Conservation (phyloP, 1,284 basidiomycete genomes). For the Trametes versicolor region DNA sequence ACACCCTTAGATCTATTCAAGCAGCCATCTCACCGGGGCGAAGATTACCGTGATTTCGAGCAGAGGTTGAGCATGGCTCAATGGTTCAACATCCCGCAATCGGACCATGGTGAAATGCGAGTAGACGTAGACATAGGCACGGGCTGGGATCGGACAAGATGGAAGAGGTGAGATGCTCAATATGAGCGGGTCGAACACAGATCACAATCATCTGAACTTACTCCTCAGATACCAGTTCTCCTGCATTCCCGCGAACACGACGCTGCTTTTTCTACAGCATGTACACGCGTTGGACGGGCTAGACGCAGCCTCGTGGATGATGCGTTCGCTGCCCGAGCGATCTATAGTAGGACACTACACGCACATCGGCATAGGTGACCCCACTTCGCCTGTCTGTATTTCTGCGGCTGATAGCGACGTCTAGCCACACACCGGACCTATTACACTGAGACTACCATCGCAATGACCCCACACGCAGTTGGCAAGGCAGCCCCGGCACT, state of each 20-base stretch:
- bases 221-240: background rate
- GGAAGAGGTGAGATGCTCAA: background rate
- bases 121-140: background rate
- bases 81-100: background rate
- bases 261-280: background rate
- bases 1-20: background rate
- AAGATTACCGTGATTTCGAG: background rate
- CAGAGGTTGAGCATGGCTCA: background rate
- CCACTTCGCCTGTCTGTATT: background rate
- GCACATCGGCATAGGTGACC: background rate
- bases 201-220: too few species aligned
- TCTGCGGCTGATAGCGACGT: too few species aligned
- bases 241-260: background rate
- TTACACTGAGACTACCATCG: background rate
- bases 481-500: background rate
- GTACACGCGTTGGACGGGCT: background rate
- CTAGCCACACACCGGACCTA: background rate
- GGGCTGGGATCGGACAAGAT: background rate
- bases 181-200: too few species aligned
- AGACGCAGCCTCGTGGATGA: background rate
- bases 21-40: background rate
- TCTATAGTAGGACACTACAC: background rate
- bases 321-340: background rate
- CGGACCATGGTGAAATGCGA: background rate
- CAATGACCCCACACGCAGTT: too few species aligned